Base-by-base conservation (phyloP, 2,329 filamentous ascomycete species). In the Tolypocladium guangdongense region DNA sequence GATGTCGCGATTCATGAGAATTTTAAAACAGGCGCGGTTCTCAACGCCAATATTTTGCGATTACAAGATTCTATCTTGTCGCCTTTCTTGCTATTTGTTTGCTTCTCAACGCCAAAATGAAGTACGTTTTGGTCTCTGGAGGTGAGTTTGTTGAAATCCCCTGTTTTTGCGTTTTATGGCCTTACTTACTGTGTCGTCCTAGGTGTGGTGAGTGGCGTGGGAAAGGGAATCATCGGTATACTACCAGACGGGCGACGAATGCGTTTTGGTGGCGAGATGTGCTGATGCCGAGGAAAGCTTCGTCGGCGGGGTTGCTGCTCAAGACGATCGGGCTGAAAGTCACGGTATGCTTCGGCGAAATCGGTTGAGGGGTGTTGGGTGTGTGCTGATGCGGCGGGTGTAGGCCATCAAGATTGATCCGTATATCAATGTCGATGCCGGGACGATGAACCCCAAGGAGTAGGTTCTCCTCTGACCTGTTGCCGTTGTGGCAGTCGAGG, bases 81-180 rank as follows among this genome's bases (percentile, higher is more conserved):
- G 51, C 51, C 32, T 52, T 46, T 32, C 50, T 39, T 5, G 50
- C 46, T 30, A 33, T 51, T 48, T 37, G 27, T 51, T 32, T 27
- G 7, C 10, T 33, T 46, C 7, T 11, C 41, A 39, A 30, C 37
- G 49, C 37, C 63, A 82, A 74, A 65, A 90, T 90, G 86, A 88
- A 89, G 75, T 89, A 89, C 77, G 84, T 90, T 71, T 77, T 90
- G 60, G 86, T 90, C 61, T 88, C 85, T 62, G 87, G 87, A 78
- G 87, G 86, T 87, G 71, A 56, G 59, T 58, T 33, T 38, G 6
- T 20, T 16, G 22, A 30, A 22, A 33, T 5, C 24, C 73, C 75
- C 69, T 61, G 53, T 54, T 55, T 22, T 32, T 33, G 14, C 4
- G 1, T 20, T 30, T 35, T 1, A 0, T 43, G 14, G 35, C 24